Evolutionary conservation across 805 yeast species (phyloP).

Genomic region (Nematodospora valgi): DNA sequence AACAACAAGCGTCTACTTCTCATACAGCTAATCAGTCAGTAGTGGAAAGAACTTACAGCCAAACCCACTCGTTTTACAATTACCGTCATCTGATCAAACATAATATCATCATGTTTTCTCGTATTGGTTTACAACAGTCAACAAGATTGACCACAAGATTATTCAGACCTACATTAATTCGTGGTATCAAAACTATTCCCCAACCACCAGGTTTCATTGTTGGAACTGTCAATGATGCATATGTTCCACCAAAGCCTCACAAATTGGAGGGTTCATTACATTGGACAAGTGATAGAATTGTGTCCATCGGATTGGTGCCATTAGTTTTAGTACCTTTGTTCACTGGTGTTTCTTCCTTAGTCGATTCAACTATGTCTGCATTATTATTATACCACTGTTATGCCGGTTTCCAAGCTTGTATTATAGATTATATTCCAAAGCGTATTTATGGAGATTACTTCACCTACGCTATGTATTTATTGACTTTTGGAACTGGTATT

Average conservation of each 20-base stretch:
- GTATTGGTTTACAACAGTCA: not conserved
- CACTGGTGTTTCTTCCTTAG: slow-evolving; percentile 46
- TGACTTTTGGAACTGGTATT: slow-evolving; percentile 61
- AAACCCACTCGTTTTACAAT: too few species aligned
- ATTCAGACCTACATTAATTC: slow-evolving; percentile 18
- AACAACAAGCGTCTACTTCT: too few species aligned
- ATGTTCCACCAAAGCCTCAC: slow-evolving; percentile 55
- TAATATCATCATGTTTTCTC: slow-evolving; percentile 4
- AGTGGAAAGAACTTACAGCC: too few species aligned
- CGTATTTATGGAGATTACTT: slow-evolving; percentile 71
- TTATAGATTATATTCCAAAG: slow-evolving; percentile 72
- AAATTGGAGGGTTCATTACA: slow-evolving; percentile 66
- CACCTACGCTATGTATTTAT: slow-evolving; percentile 53
- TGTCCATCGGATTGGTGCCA: slow-evolving; percentile 62
- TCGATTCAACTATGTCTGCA: slow-evolving; percentile 57
- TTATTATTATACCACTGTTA: slow-evolving; percentile 60
- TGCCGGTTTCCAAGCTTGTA: slow-evolving; percentile 74
- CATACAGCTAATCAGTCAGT: too few species aligned
- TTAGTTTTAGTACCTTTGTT: slow-evolving; percentile 58
- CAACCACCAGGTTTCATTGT: slow-evolving; percentile 74
- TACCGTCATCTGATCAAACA: too few species aligned
- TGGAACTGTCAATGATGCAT: slow-evolving; percentile 72
- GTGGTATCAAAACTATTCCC: slow-evolving; percentile 47
- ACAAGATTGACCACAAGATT: slow-evolving; percentile 9
- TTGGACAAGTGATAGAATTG: slow-evolving; percentile 68